Evolutionary conservation across 768 basidiomycete genomes (phyloP).

Genomic region (Dacryopinax primogenitus): DNA sequence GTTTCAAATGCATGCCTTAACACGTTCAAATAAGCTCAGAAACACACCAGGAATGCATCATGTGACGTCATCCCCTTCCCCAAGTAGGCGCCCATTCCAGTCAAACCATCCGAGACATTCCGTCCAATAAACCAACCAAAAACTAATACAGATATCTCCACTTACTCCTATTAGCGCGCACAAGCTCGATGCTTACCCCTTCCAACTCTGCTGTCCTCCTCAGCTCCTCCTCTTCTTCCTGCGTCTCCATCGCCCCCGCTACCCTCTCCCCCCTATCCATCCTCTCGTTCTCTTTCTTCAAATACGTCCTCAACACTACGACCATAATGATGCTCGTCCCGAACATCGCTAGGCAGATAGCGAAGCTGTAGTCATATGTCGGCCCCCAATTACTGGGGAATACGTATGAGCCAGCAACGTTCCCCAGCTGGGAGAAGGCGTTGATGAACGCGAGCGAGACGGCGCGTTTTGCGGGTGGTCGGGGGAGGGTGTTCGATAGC

Average conservation of each 20-base stretch:
- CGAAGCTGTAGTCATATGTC: slow-evolving; percentile 54
- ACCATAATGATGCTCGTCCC: slow-evolving; percentile 37
- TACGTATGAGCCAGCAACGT: slow-evolving; percentile 68
- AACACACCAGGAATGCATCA: no score
- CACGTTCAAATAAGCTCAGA: no score
- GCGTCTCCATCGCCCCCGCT: slow-evolving; percentile 63
- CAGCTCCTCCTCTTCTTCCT: slow-evolving; percentile 56
- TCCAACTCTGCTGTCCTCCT: slow-evolving; percentile 71
- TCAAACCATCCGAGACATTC: neutral
- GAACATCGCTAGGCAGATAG: slow-evolving; percentile 53
- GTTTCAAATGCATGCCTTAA: no score
- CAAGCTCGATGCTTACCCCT: slow-evolving; percentile 60
- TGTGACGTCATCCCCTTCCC: no score
- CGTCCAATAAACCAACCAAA: neutral
- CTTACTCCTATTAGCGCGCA: neutral
- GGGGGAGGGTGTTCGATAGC: slow-evolving; percentile 50
- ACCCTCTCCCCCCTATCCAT: slow-evolving; percentile 41
- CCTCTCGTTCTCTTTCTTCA: slow-evolving; percentile 13
- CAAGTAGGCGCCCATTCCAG: no score
- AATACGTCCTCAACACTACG: slow-evolving; percentile 22
- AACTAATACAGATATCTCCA: neutral
- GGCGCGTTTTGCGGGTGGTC: slow-evolving; percentile 76
- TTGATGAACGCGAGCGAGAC: slow-evolving; percentile 78
- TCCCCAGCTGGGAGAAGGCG: slow-evolving; percentile 68
- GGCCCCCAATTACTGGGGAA: slow-evolving; percentile 52